These are phyloP conservation scores for Cladosporium sp. DNA, from an alignment of 2,329 filamentous ascomycete species.

Conservation along the genomic window DNA sequence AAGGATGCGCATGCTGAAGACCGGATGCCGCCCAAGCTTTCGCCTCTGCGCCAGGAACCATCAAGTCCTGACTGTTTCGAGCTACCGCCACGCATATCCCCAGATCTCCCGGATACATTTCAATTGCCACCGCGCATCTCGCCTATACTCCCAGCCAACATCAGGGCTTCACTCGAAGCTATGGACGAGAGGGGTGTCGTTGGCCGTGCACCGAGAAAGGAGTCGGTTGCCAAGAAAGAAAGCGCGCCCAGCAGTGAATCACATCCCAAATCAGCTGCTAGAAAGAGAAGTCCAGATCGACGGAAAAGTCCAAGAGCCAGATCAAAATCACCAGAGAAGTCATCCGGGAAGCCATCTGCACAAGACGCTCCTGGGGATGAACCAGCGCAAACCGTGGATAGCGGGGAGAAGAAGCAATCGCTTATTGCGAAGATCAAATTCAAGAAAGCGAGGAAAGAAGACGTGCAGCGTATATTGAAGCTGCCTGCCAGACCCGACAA, in stretches of 20 bases:
- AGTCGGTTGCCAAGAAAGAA: neutral
- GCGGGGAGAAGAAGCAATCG: neutral
- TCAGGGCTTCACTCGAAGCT: constrained; percentile 50
- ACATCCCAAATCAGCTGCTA: neutral
- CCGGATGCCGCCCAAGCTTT: constrained; percentile 21
- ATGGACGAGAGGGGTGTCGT: neutral
- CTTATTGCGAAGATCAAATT: constrained; percentile 27
- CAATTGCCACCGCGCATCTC: constrained; percentile 53
- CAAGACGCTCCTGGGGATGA: neutral
- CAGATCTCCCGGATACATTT: constrained; percentile 46
- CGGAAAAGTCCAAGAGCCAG: neutral
- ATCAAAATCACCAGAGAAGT: neutral
- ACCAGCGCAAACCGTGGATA: neutral
- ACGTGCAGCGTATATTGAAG: constrained; percentile 27
- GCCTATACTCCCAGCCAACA: constrained; percentile 52
- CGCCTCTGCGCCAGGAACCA: constrained; percentile 15
- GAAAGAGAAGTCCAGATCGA: neutral
- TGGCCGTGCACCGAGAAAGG: neutral
- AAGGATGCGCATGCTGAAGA: constrained; percentile 8
- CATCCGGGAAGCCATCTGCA: neutral
- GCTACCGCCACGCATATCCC: constrained; percentile 54
- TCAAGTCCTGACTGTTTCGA: constrained; percentile 23
- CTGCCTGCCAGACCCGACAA: constrained; percentile 24
- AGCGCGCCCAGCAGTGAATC: neutral
- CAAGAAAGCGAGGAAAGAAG: constrained; percentile 22